Conservation (phyloP, 192 early-diverging fungal species). For the Coemansia sp. region DNA sequence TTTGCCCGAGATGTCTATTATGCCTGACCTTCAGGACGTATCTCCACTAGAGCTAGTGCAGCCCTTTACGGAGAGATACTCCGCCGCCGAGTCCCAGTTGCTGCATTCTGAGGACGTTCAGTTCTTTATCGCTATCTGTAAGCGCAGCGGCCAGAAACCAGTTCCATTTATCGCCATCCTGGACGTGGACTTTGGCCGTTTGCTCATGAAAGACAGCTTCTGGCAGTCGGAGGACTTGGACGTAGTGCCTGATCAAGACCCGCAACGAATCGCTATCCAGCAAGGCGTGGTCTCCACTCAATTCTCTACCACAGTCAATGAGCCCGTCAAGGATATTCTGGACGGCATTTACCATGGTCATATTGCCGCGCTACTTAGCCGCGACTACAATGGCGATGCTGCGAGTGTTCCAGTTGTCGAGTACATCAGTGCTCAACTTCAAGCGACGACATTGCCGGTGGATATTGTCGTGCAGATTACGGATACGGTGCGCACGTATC, state of each 20-base stretch:
- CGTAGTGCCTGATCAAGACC: constrained; percentile 82
- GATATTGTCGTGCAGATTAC: not conserved
- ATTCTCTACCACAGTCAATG: constrained; percentile 73
- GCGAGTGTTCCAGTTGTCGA: constrained; percentile 72
- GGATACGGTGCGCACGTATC: not conserved
- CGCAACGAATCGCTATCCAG: constrained; percentile 78
- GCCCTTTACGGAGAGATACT: constrained; percentile 15
- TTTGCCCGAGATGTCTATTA: not conserved
- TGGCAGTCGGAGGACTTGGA: constrained; percentile 91
- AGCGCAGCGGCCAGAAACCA: constrained; percentile 71
- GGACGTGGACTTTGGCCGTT: constrained; percentile 86
- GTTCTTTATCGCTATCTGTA: constrained; percentile 50
- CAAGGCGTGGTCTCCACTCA: constrained; percentile 85
- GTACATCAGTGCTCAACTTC: constrained; percentile 57
- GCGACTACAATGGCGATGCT: constrained; percentile 66
- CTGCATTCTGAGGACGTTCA: constrained; percentile 43
- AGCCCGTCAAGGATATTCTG: constrained; percentile 87
- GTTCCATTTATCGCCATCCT: constrained; percentile 90
- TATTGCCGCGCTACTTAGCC: constrained; percentile 71
- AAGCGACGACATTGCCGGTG: not conserved
- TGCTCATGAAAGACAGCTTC: constrained; percentile 90
- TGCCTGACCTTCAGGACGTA: not conserved
- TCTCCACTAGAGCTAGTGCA: constrained; percentile 34
- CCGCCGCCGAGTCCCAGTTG: constrained; percentile 28
- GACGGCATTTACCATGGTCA: constrained; percentile 81